Percentiles rank a stretch among this genome's conserved stretches.
These are phyloP conservation scores for Pseudocercospora musae DNA, from an alignment of 2,329 filamentous ascomycete genomes.

Conservation along the genomic window DNA sequence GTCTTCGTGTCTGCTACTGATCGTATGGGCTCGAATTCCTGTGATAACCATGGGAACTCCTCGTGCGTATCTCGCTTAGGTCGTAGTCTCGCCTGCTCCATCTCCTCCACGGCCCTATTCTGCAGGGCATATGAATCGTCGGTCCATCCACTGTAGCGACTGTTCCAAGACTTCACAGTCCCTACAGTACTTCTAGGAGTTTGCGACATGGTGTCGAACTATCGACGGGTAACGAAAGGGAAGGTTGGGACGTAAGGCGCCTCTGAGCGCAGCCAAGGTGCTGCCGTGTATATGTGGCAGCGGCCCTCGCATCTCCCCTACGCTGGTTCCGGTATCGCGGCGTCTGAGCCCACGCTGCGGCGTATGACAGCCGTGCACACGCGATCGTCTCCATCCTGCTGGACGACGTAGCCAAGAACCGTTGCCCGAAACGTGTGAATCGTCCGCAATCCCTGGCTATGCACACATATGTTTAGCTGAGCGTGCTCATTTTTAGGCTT, in stretches of 20 bases:
- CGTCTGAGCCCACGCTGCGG: constrained; percentile 7
- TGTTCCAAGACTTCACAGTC: constrained; percentile 35
- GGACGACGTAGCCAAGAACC: background rate
- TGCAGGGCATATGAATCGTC: constrained; percentile 27
- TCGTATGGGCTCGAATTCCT: constrained; percentile 34
- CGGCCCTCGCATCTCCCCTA: constrained; percentile 7
- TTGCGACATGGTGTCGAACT: constrained; percentile 27
- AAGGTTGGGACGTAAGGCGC: constrained; percentile 14
- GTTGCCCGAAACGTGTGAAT: constrained; percentile 3
- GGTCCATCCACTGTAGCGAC: constrained; percentile 27
- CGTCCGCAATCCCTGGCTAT: background rate
- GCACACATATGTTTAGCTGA: constrained; percentile 1
- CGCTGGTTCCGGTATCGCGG: constrained; percentile 10
- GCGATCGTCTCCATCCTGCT: constrained; percentile 11
- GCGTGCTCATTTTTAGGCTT: constrained; percentile 1
- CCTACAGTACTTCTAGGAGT: constrained; percentile 32
- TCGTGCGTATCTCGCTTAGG: constrained; percentile 24
- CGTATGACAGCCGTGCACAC: constrained; percentile 14
- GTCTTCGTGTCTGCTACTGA: constrained; percentile 20
- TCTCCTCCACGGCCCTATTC: constrained; percentile 28
- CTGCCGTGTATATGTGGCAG: constrained; percentile 21
- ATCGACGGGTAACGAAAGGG: constrained; percentile 2
- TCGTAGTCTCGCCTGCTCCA: constrained; percentile 30
- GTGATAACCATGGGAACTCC: constrained; percentile 34
- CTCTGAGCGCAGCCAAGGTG: constrained; percentile 8